A percentile compares a stretch with the other conserved stretches of the same genome.
Conservation (phyloP, 495 filamentous ascomycete species). For the Massariosphaeria phaeospora region DNA sequence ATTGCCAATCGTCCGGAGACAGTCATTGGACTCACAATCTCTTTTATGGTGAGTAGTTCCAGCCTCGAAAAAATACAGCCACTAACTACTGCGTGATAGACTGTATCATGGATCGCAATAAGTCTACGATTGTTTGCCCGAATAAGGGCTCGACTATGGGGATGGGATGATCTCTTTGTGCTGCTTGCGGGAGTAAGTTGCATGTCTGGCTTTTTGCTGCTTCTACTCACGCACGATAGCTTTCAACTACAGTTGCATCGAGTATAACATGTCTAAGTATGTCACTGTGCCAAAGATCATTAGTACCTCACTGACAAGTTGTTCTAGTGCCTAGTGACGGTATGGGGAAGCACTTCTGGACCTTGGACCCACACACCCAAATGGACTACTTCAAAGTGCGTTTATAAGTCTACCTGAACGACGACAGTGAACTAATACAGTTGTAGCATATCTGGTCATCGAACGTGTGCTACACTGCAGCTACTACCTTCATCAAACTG, state of each 20-base stretch:
- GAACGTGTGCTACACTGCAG: conserved; percentile 23
- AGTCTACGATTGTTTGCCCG: conserved; percentile 20
- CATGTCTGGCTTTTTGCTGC: neutral
- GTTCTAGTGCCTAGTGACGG: conserved; percentile 19
- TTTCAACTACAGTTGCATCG: conserved; percentile 7
- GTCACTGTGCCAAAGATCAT: neutral
- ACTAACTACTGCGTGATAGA: neutral
- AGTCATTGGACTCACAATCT: conserved; percentile 14
- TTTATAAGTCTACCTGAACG: neutral
- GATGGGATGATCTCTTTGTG: conserved; percentile 30
- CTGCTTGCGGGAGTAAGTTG: conserved; percentile 17
- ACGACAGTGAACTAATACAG: neutral
- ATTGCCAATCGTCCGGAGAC: conserved; percentile 23
- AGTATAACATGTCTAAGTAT: conserved; percentile 27
- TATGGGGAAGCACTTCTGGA: conserved; percentile 27
- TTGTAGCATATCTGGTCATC: conserved; percentile 22
- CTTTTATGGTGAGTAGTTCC: conserved; percentile 22
- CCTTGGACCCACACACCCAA: neutral
- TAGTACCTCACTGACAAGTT: neutral
- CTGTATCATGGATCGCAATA: conserved; percentile 19
- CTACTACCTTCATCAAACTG: conserved; percentile 31
- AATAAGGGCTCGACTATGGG: conserved; percentile 10
- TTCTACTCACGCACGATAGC: conserved; percentile 4
- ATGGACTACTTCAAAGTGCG: conserved; percentile 22
- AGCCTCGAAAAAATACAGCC: no score